Base-by-base conservation (phyloP, 169 alveolate species). In the Amoebophrya sp. region DNA sequence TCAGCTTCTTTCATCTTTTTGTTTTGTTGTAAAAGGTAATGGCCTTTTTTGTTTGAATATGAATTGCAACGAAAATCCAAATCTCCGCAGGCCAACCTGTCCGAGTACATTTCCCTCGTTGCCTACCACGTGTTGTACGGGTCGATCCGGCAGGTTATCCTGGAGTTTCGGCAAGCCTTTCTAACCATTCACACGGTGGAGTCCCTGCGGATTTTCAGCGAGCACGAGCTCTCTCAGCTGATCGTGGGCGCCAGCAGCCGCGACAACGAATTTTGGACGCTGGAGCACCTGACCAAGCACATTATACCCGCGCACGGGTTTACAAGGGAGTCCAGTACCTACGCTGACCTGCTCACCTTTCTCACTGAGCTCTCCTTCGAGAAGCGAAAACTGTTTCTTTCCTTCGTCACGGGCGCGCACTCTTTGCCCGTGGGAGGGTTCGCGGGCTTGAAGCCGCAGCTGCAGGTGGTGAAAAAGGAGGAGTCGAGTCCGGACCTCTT, bases 391-490 rank as follows among this genome's bases (percentile, higher is more conserved):
- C 90, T 40, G 38, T 93, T 93, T 40, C 92, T 90, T 41, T 40
- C 54, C 53, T 98, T 98, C 95, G 95, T 97, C 66, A 98, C 99
- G 32, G 99, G 99, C 23, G 93, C 98, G 41, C 97, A 99, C 12
- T 95, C 97, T 66, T 94, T 98, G 91, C 99, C 99, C 14, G 93
- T 95, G 40, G 98, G 98, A 32, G 99, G 99, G 0, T 97, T 98
- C 93, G 96, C 97, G 66, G 95, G 97, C 29, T 95, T 98, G 90
- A 96, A 96, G 89, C 98, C 98, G 14, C 53, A 95, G 93, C 94
- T 96, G 97, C 94, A 93, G 55, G 97, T 97, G 53, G 98, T 96
- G 47, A 95, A 95, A 93, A 97, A 96, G 93, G 77, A 92, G 94
- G 96, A 83, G 94, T 94, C 92, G 94, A 94, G 89, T 66, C 94